Conservation (phyloP, 1,284 basidiomycete species). For the Cutaneotrichosporon sp. region DNA sequence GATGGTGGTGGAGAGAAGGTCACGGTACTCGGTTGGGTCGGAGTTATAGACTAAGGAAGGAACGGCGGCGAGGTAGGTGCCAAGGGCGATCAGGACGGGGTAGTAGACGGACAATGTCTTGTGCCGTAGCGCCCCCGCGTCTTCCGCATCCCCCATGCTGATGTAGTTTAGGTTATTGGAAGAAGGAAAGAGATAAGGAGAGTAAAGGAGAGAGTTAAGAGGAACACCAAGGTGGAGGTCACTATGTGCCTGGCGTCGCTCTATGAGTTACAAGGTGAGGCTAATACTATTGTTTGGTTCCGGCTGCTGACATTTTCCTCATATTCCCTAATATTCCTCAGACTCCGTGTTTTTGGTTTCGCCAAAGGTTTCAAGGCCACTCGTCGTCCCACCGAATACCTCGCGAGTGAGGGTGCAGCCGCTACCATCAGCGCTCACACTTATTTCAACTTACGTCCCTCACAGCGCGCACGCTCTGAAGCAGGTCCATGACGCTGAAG, state of each 20-base stretch:
- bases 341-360: background rate
- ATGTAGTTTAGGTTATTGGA: background rate
- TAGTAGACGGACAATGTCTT: slow-evolving; percentile 49
- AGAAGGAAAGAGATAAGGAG: background rate
- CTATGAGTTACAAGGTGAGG: background rate
- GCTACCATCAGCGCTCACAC: slow-evolving; percentile 10
- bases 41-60: slow-evolving; percentile 19
- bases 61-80: slow-evolving; percentile 17
- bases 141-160: background rate
- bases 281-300: slow-evolving; percentile 16
- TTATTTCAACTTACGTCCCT: slow-evolving; percentile 18
- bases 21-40: slow-evolving; percentile 32
- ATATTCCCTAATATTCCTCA: no score
- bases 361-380: slow-evolving; percentile 11
- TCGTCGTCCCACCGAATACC: slow-evolving; percentile 24
- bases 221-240: slow-evolving; percentile 2
- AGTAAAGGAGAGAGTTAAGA: background rate
- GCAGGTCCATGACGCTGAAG: slow-evolving; percentile 17
- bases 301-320: background rate
- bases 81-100: slow-evolving; percentile 30
- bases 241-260: background rate
- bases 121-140: slow-evolving; percentile 26
- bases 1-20: slow-evolving; percentile 27
- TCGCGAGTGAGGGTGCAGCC: slow-evolving; percentile 16
- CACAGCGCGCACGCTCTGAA: slow-evolving; percentile 23